Percentiles rank a stretch among this genome's conserved stretches.
These are phyloP conservation scores for Neoboletus subvelutipes DNA, from an alignment of 768 basidiomycete species.

Conservation along the genomic window DNA sequence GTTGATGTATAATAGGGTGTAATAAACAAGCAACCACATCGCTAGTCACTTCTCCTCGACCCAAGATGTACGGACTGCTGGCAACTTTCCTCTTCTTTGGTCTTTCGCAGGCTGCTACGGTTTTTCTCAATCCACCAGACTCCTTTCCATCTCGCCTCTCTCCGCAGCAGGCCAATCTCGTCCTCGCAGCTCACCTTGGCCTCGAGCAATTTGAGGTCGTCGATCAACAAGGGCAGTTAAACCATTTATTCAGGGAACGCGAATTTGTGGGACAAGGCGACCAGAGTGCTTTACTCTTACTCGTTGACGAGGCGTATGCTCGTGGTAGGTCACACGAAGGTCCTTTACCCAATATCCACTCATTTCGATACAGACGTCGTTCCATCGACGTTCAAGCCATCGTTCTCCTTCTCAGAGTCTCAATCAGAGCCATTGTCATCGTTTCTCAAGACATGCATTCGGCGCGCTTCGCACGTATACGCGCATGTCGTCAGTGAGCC, in stretches of 20 bases:
- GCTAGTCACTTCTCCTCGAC: background rate
- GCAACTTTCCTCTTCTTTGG: conserved; percentile 30
- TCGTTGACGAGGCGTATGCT: conserved; percentile 54
- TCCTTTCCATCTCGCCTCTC: conserved; percentile 42
- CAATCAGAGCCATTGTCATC: conserved; percentile 41
- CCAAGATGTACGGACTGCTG: conserved; percentile 23
- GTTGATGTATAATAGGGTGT: background rate
- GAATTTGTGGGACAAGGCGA: conserved; percentile 58
- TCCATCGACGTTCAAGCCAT: conserved; percentile 47
- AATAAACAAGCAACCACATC: conserved; percentile 13
- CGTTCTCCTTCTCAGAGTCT: conserved; percentile 43
- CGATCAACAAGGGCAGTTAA: conserved; percentile 29
- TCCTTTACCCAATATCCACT: background rate
- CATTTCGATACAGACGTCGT: conserved; percentile 47
- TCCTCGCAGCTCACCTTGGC: conserved; percentile 68
- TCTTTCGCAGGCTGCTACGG: conserved; percentile 49
- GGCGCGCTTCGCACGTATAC: conserved; percentile 58
- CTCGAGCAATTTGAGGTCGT: conserved; percentile 63
- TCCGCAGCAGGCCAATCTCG: conserved; percentile 55
- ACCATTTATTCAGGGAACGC: conserved; percentile 34
- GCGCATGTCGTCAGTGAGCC: conserved; percentile 48
- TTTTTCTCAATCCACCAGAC: conserved; percentile 56
- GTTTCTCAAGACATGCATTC: conserved; percentile 56
- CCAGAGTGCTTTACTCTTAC: conserved; percentile 52
- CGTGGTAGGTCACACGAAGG: conserved; percentile 42